Percentiles rank a stretch among this genome's conserved stretches.
These are phyloP conservation scores for Trichoderma semiorbis DNA, from an alignment of 2,329 filamentous ascomycete species.

Conservation along the genomic window DNA sequence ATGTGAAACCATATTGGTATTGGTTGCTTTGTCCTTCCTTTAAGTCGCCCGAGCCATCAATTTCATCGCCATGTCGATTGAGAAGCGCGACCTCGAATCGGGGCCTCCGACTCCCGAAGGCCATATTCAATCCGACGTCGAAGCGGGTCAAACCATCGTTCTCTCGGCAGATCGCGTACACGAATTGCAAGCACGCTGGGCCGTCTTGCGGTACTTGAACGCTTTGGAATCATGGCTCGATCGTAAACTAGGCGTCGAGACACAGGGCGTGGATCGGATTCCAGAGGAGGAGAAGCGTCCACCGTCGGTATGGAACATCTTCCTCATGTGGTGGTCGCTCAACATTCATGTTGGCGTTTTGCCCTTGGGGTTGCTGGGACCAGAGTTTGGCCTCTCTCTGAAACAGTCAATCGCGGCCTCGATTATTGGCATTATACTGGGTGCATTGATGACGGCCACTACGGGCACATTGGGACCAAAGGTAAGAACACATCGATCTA, in stretches of 20 bases:
- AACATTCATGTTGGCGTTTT: slow-evolving; percentile 1
- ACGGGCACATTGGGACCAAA: neutral
- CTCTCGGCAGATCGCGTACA: neutral
- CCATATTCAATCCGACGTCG: neutral
- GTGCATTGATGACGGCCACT: neutral
- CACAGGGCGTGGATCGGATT: neutral
- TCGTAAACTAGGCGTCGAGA: neutral
- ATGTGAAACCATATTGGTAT: neutral
- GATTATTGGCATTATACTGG: neutral
- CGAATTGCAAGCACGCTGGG: neutral
- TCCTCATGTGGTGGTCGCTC: slow-evolving; percentile 8
- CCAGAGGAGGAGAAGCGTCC: neutral
- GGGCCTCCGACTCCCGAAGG: neutral
- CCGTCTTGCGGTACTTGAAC: neutral
- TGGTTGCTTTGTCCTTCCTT: neutral
- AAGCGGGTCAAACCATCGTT: neutral
- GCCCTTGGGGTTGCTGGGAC: neutral
- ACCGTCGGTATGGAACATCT: neutral
- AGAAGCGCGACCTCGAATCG: neutral
- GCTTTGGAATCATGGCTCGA: neutral
- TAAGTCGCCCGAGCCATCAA: neutral
- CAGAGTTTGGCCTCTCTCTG: neutral
- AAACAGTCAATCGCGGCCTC: neutral
- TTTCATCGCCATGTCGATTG: neutral
- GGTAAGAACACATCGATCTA: neutral